Conservation (phyloP, 495 filamentous ascomycete species). For the Penicillium steckii region DNA sequence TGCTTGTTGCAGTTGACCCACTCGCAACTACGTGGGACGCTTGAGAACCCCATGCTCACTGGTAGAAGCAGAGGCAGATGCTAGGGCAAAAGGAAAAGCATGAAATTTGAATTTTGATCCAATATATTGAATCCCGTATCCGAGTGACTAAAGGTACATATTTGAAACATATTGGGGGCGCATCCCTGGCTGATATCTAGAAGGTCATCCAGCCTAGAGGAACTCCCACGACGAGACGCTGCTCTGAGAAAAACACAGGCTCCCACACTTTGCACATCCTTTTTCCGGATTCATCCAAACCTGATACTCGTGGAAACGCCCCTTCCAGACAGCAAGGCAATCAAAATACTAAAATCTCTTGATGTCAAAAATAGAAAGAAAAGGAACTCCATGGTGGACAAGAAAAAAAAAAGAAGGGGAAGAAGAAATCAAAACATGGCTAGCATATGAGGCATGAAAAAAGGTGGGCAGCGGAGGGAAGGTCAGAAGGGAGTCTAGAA, state of each 20-base stretch:
- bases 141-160: constrained; percentile 14
- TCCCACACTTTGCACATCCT: constrained; percentile 1
- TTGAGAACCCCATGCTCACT: too few relatives aligned
- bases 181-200: background rate
- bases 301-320: background rate
- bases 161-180: constrained; percentile 14
- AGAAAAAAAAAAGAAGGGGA: too few relatives aligned
- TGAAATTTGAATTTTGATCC: background rate
- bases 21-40: background rate
- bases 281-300: background rate
- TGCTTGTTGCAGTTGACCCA: background rate
- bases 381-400: background rate
- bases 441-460: background rate
- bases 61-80: too few relatives aligned
- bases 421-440: background rate
- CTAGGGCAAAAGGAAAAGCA: background rate
- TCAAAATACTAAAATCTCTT: background rate
- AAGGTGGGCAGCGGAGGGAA: too few relatives aligned
- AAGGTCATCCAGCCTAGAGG: background rate
- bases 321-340: background rate
- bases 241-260: background rate
- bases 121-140: background rate
- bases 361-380: background rate
- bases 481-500: background rate
- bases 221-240: constrained; percentile 1